Conservation (phyloP, 179 eudicot species). For the Silene coronaria region DNA sequence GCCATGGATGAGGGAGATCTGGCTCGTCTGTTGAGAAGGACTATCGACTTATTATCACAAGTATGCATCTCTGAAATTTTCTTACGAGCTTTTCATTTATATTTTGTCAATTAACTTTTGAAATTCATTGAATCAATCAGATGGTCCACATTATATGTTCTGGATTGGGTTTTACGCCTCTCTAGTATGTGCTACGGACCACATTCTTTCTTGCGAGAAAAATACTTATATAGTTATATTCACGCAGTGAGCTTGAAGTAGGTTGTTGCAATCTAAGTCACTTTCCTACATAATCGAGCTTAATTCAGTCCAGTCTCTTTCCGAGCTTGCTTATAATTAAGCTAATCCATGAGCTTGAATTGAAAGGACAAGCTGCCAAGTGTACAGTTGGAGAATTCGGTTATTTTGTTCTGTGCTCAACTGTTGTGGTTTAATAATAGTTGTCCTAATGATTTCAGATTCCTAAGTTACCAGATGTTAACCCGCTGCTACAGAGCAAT, state of each 20-base stretch:
- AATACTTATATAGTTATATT: neutral
- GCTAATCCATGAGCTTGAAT: conserved; percentile 4
- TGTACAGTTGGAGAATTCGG: neutral
- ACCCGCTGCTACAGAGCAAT: conserved; percentile 63
- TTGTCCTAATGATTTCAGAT: conserved; percentile 43
- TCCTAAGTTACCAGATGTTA: conserved; percentile 88
- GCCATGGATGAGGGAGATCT: conserved; percentile 99
- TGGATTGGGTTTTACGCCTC: neutral
- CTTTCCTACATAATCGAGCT: neutral
- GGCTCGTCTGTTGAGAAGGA: conserved; percentile 81
- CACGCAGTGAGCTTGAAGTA: neutral
- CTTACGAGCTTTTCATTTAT: neutral
- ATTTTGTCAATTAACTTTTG: neutral
- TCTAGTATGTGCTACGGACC: neutral
- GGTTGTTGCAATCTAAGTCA: neutral
- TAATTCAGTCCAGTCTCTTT: neutral
- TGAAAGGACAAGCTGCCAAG: neutral
- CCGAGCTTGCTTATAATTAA: neutral
- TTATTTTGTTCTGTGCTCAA: neutral
- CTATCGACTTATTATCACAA: conserved; percentile 88
- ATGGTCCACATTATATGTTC: neutral
- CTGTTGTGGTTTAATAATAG: neutral
- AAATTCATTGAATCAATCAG: neutral
- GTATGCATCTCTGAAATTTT: conserved; percentile 27
- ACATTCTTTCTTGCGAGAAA: neutral